Percentiles rank a stretch among this genome's conserved stretches.
These are phyloP conservation scores for Sesbania bispinosa DNA, from an alignment of 306 rosid genomes.

Conservation along the genomic window DNA sequence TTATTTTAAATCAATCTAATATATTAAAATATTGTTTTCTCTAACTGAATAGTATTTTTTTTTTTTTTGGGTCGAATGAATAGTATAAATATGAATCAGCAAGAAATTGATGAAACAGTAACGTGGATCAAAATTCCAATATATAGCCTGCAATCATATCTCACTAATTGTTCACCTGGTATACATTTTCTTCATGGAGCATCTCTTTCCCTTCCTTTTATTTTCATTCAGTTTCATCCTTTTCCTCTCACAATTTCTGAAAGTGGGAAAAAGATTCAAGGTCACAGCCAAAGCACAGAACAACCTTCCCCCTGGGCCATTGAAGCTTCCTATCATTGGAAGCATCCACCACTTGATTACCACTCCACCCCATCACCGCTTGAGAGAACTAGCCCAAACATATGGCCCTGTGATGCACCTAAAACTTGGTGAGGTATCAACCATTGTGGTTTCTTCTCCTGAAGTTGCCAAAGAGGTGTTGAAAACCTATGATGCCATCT, in stretches of 20 bases:
- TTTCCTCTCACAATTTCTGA: not conserved
- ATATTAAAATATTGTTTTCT: too few relatives aligned
- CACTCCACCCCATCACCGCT: not conserved
- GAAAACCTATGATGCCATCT: constrained; percentile 10
- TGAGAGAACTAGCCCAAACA: constrained; percentile 17
- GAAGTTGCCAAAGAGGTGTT: too few relatives aligned
- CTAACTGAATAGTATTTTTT: too few relatives aligned
- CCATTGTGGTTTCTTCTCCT: too few relatives aligned
- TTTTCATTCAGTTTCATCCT: not conserved
- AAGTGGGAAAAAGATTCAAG: too few relatives aligned
- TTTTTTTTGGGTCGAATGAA: too few relatives aligned
- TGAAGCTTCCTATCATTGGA: constrained; percentile 17
- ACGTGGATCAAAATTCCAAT: too few relatives aligned
- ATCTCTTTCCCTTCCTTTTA: not conserved
- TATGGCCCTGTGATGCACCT: constrained; percentile 48
- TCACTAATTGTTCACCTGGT: too few relatives aligned
- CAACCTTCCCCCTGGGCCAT: constrained; percentile 27
- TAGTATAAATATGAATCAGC: too few relatives aligned
- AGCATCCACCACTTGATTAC: constrained; percentile 12
- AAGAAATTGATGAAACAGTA: too few relatives aligned
- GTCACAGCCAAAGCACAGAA: not conserved
- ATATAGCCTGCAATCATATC: too few relatives aligned
- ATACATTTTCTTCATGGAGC: constrained; percentile 3
- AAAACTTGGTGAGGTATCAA: constrained; percentile 13
- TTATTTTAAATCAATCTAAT: too few relatives aligned